Evolutionary conservation across 495 filamentous ascomycete species (phyloP).

Genomic region (Beverwykella pulmonaria): DNA sequence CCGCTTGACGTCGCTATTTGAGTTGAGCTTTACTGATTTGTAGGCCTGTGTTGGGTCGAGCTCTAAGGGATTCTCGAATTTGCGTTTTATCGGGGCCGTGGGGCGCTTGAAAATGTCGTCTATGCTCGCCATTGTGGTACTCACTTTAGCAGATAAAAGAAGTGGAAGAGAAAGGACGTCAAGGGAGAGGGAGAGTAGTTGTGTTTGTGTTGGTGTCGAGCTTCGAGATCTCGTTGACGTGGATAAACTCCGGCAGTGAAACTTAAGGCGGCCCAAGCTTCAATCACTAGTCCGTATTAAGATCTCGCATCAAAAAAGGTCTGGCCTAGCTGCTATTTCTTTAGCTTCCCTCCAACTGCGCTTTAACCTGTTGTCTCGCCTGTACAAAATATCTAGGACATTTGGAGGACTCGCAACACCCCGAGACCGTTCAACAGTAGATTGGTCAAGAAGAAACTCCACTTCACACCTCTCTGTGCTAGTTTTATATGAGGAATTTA

Average conservation of each 20-base stretch:
- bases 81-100: slow-evolving; percentile 45
- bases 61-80: slow-evolving; percentile 42
- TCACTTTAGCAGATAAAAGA: not conserved
- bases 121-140: slow-evolving; percentile 46
- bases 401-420: too few relatives aligned
- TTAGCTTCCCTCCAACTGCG: too few relatives aligned
- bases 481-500: too few relatives aligned
- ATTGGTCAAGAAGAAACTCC: too few relatives aligned
- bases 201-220: not conserved
- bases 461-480: too few relatives aligned
- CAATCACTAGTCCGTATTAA: too few relatives aligned
- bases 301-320: too few relatives aligned
- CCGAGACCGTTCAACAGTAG: too few relatives aligned
- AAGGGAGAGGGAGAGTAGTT: not conserved
- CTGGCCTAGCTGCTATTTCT: too few relatives aligned
- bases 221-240: not conserved
- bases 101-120: slow-evolving; percentile 51
- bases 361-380: too few relatives aligned
- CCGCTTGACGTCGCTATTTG: slow-evolving; percentile 63
- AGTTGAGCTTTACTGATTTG: slow-evolving; percentile 78
- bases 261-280: too few relatives aligned
- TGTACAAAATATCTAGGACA: too few relatives aligned
- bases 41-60: slow-evolving; percentile 59
- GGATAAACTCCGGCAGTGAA: not conserved
- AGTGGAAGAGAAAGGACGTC: not conserved